These are phyloP conservation scores for Pisolithus orientalis DNA, from an alignment of 768 basidiomycete species.

Conservation along the genomic window DNA sequence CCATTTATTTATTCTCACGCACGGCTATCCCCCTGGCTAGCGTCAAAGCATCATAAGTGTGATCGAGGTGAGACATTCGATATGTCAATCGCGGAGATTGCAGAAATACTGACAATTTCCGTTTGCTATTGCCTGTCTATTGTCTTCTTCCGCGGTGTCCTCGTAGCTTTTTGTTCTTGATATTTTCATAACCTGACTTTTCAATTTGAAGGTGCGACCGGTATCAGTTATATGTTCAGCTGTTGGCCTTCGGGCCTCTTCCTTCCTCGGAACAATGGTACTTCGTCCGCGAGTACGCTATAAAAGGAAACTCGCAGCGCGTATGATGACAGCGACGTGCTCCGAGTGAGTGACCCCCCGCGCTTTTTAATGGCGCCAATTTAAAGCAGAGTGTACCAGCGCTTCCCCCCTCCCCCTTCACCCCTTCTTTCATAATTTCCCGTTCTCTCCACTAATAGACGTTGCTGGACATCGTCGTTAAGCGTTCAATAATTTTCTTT, in stretches of 20 bases:
- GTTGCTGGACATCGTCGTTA: conserved; percentile 43
- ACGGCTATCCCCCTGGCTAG: neutral
- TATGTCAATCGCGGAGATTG: conserved; percentile 12
- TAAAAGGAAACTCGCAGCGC: conserved; percentile 6
- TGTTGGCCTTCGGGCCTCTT: neutral
- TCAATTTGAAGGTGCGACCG: conserved; percentile 1
- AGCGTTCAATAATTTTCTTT: conserved; percentile 11
- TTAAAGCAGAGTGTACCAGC: neutral
- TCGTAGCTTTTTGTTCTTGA: conserved; percentile 19
- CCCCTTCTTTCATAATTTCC: conserved; percentile 7
- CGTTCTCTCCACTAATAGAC: conserved; percentile 21
- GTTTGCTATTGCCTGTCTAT: conserved; percentile 11
- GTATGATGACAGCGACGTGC: neutral
- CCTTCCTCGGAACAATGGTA: conserved; percentile 18
- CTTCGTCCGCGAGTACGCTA: conserved; percentile 3
- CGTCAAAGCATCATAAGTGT: conserved; percentile 9
- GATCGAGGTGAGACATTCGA: conserved; percentile 30
- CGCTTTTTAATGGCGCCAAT: conserved; percentile 15
- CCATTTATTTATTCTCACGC: conserved; percentile 6
- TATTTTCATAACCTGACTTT: neutral
- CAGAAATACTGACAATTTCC: conserved; percentile 2
- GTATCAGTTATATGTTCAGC: conserved; percentile 1
- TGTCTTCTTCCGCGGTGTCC: conserved; percentile 13
- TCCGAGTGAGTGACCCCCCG: conserved; percentile 6
- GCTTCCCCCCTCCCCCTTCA: neutral